Percentiles rank a stretch among this genome's conserved stretches.
Evolutionary conservation across 257 asterid genomes (phyloP).

Genomic region (Fraxinus quadrangulata): DNA sequence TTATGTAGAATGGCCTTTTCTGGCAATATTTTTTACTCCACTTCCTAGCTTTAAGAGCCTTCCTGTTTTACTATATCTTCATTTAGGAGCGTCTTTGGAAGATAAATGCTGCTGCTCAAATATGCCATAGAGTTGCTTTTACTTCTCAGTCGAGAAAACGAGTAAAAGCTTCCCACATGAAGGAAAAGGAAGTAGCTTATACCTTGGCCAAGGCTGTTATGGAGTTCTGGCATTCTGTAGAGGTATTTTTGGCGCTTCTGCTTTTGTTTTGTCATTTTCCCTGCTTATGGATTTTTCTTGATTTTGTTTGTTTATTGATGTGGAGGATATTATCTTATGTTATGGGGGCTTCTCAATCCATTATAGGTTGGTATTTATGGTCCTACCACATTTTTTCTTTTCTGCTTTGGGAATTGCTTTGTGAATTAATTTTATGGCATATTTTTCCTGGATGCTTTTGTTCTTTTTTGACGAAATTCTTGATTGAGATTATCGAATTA

Average conservation of each 20-base stretch:
- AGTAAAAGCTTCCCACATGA: constrained; percentile 42
- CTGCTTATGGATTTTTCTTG: constrained; percentile 11
- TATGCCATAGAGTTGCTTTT: constrained; percentile 60
- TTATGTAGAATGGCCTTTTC: constrained; percentile 8
- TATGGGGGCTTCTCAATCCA: constrained; percentile 11
- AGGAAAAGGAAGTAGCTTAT: constrained; percentile 62
- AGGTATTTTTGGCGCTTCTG: constrained; percentile 40
- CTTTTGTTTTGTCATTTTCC: background rate
- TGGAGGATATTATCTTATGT: background rate
- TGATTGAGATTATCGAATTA: background rate
- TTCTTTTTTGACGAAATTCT: background rate
- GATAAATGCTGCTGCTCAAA: constrained; percentile 67
- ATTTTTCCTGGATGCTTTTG: background rate
- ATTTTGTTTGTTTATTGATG: background rate
- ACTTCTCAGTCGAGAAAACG: constrained; percentile 48
- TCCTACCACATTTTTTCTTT: constrained; percentile 3
- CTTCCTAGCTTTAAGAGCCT: constrained; percentile 22
- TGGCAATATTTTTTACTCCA: constrained; percentile 14
- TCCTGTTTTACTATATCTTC: constrained; percentile 14
- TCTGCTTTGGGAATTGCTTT: constrained; percentile 12
- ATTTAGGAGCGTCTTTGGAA: constrained; percentile 93
- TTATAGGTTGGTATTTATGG: constrained; percentile 15
- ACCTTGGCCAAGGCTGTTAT: constrained; percentile 69
- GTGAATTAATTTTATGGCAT: background rate
- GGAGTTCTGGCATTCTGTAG: constrained; percentile 81